phyloP scores from a whole-genome alignment of 371 early-diverging fungal species.

The Amoeboradix gromovi region DNA sequence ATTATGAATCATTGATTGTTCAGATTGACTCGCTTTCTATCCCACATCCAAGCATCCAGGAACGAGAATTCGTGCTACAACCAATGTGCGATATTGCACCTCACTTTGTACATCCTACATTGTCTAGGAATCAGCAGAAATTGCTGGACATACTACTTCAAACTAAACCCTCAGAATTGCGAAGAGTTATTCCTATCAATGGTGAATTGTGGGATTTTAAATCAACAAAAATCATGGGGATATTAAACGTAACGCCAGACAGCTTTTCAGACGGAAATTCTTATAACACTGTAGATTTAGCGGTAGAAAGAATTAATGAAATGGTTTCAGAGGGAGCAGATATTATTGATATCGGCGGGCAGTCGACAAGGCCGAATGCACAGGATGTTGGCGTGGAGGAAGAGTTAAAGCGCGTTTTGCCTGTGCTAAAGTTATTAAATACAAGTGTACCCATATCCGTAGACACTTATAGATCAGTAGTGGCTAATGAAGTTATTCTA shows the following conservation, averaged over 20 bases:
- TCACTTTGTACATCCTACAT: constrained; percentile 1
- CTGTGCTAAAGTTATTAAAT: constrained; percentile 41
- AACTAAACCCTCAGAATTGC: constrained; percentile 15
- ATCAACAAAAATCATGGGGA: constrained; percentile 68
- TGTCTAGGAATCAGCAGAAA: constrained; percentile 6
- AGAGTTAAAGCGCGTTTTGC: constrained; percentile 48
- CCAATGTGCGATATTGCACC: constrained; percentile 43
- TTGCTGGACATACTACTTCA: constrained; percentile 7
- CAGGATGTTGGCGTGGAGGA: constrained; percentile 41
- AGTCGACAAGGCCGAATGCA: constrained; percentile 67
- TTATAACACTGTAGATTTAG: constrained; percentile 10
- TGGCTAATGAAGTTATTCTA: constrained; percentile 45
- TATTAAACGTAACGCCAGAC: constrained; percentile 84
- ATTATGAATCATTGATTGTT: constrained; percentile 47
- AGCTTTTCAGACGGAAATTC: constrained; percentile 80
- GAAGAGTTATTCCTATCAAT: constrained; percentile 1
- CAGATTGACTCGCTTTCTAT: constrained; percentile 37
- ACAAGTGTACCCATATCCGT: constrained; percentile 41
- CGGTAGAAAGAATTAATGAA: constrained; percentile 30
- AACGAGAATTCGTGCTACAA: constrained; percentile 73
- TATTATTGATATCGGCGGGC: constrained; percentile 83
- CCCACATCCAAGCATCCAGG: constrained; percentile 58
- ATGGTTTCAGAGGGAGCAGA: constrained; percentile 55
- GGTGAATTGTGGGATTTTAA: constrained; percentile 24
- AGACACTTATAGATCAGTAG: constrained; percentile 60